Evolutionary conservation across 139 green algal genomes (phyloP), one percentile per base, ranked within the genome.

Genomic region (Coelastrella sp.): DNA sequence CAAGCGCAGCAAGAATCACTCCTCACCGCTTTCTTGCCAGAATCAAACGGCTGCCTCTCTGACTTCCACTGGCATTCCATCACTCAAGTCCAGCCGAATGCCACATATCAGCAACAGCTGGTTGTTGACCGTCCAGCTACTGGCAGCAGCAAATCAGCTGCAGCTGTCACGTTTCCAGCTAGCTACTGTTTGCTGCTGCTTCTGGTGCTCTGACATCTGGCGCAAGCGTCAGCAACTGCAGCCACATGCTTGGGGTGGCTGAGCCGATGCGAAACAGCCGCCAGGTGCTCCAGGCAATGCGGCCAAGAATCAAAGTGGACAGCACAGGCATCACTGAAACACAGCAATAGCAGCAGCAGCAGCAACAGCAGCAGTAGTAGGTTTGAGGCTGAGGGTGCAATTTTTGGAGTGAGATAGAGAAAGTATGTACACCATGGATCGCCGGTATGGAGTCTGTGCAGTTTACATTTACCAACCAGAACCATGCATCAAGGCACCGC

Each of bases 231-330:
- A 87, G 82, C 82, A 87, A 60, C 10, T 87, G 82, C 60, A 87
- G 82, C 82, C 82, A 87, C 60, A 75, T 87, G 60, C 24, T 60
- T n/a, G 82, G 82, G 7, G 61, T 59, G 24, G 82, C 61, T 60
- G 49, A 25, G 11, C 82, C 82, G 14, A 87, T 75, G 60, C 82
- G 82, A 12, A 60, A 63, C 60, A 87, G 60, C 57, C 82, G 22
- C 82, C 82, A 87, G 60, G 59, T 60, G 60, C 82, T 87, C 82
- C 82, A 87, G 12, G 59, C 82, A 66, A 87, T 60, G 15, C 82
- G 59, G 6, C 12, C 60, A 66, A 87, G 61, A 57, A 87, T 87
- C 6, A 87, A 35, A 22, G 82, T 87, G 12, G 82, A 87, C 12
- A 75, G 24, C 6, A 61, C 24, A 58, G 82, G 82, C 60, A 87